A percentile compares a stretch with the other conserved stretches of the same genome.
Conservation (phyloP, 345 rosid species). For the Nasturtium officinale region DNA sequence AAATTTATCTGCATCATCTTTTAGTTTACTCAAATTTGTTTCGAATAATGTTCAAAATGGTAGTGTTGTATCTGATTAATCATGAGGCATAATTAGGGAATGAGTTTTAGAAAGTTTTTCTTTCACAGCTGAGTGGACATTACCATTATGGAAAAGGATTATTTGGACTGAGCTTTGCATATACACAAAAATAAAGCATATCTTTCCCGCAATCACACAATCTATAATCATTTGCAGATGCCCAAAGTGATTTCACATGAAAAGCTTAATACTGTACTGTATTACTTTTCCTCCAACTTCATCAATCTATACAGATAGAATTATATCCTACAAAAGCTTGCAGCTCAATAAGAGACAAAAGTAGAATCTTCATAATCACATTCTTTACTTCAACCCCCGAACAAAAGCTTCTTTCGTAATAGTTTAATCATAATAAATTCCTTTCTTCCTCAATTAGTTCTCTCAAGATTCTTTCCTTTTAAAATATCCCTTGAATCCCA, state of each 20-base stretch:
- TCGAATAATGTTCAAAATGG: too few relatives aligned
- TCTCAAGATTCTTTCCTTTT: constrained; percentile 33
- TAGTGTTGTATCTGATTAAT: too few relatives aligned
- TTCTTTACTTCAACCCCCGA: constrained; percentile 56
- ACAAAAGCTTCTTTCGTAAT: constrained; percentile 30
- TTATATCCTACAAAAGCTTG: constrained; percentile 24
- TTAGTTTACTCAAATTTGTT: too few relatives aligned
- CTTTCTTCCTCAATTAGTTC: constrained; percentile 55
- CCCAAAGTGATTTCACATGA: background rate
- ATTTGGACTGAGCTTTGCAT: background rate
- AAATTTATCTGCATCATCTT: too few relatives aligned
- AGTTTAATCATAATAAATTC: constrained; percentile 47
- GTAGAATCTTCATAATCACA: constrained; percentile 57
- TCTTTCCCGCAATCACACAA: background rate
- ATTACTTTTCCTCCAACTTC: constrained; percentile 29
- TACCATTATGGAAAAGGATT: background rate
- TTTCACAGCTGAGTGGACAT: background rate
- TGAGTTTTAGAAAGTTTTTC: background rate
- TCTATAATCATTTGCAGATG: constrained; percentile 20
- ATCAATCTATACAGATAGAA: constrained; percentile 14
- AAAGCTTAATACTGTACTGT: constrained; percentile 12
- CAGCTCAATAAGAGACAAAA: constrained; percentile 16
- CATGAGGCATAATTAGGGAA: background rate
- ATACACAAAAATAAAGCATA: background rate
- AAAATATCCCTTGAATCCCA: constrained; percentile 40